Evolutionary conservation across 2,329 filamentous ascomycete species (phyloP).

Genomic region (Fusarium chaquense): DNA sequence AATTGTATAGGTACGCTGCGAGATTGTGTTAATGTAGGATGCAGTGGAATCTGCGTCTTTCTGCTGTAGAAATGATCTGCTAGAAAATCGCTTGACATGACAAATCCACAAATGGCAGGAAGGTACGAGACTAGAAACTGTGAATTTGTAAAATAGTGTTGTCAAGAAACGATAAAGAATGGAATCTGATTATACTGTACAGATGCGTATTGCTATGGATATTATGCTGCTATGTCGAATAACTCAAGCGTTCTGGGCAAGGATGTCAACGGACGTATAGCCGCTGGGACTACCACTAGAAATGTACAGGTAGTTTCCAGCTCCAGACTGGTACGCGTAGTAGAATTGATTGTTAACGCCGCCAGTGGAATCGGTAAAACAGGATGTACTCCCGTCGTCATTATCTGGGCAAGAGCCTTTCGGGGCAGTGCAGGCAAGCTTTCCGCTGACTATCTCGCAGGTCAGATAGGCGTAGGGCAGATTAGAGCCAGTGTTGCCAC

Average conservation of each 20-base stretch:
- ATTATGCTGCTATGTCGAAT: rapidly evolving
- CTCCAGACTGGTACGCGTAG: background rate
- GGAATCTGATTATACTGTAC: background rate
- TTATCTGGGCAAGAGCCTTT: background rate
- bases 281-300: background rate
- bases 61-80: too few species aligned
- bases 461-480: background rate
- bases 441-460: background rate
- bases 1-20: too few species aligned
- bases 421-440: background rate
- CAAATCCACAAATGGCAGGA: too few species aligned
- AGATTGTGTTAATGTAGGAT: too few species aligned
- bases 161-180: too few species aligned
- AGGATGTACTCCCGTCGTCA: background rate
- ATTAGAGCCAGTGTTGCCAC: background rate
- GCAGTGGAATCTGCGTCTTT: too few species aligned
- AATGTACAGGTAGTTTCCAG: background rate
- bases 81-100: too few species aligned
- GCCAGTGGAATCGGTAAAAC: background rate
- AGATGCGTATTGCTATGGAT: background rate
- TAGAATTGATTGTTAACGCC: background rate
- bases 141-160: too few species aligned
- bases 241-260: background rate
- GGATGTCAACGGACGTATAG: background rate
- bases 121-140: too few species aligned